Conservation (phyloP, 2,329 filamentous ascomycete genomes). For the Phyllosticta citriasiana region DNA sequence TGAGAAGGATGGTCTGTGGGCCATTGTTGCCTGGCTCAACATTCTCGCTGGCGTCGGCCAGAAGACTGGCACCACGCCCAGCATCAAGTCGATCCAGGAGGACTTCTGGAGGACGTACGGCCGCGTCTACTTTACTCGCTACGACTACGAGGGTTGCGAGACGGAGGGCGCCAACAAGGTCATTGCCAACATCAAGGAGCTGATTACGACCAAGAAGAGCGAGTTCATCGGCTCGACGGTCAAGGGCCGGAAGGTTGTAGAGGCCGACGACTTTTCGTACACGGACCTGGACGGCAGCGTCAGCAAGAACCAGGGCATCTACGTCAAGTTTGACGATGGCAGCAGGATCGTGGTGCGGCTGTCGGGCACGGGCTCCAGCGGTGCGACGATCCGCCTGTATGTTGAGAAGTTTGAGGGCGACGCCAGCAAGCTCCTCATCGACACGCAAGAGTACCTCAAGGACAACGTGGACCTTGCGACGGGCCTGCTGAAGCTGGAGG, state of each 20-base stretch:
- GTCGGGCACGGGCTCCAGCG: slow-evolving; percentile 88
- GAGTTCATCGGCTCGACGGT: slow-evolving; percentile 80
- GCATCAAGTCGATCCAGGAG: slow-evolving; percentile 90
- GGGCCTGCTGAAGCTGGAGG: slow-evolving; percentile 80
- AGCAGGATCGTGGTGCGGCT: slow-evolving; percentile 91
- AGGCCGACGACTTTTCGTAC: slow-evolving; percentile 95
- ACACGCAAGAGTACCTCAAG: slow-evolving; percentile 90
- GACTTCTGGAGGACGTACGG: slow-evolving; percentile 97
- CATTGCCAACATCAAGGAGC: slow-evolving; percentile 65
- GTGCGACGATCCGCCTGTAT: slow-evolving; percentile 93
- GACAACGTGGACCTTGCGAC: slow-evolving; percentile 81
- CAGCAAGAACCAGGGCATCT: slow-evolving; percentile 91
- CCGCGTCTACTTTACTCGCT: slow-evolving; percentile 97
- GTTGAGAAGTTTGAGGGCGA: slow-evolving; percentile 92
- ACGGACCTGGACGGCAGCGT: slow-evolving; percentile 97
- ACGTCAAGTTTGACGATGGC: slow-evolving; percentile 85
- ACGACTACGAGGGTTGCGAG: slow-evolving; percentile 96
- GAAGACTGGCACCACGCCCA: slow-evolving; percentile 69
- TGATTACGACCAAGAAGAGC: slow-evolving; percentile 57
- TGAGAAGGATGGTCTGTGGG: slow-evolving; percentile 98
- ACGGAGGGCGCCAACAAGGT: slow-evolving; percentile 85
- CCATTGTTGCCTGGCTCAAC: slow-evolving; percentile 94
- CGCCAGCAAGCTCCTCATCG: slow-evolving; percentile 62
- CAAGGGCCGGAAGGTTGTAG: slow-evolving; percentile 70
- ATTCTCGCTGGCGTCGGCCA: slow-evolving; percentile 92